Evolutionary conservation across 495 filamentous ascomycete genomes (phyloP).

Genomic region (Chaetomium tenue): DNA sequence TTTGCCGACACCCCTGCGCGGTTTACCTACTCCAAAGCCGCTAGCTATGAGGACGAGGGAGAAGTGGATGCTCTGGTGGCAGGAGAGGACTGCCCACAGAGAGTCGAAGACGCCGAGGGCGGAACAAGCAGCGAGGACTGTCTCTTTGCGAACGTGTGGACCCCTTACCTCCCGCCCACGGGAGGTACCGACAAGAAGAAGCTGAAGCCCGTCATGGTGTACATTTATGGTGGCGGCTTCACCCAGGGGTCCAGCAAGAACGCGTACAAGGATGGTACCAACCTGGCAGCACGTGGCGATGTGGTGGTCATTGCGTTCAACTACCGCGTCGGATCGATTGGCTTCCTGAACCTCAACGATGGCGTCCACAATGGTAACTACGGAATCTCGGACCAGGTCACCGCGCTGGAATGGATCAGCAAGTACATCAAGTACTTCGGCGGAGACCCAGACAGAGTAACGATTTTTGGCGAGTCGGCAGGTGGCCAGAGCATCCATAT

Average conservation of each 20-base stretch:
- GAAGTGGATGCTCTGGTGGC: slow-evolving; percentile 28
- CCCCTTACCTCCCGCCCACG: slow-evolving; percentile 36
- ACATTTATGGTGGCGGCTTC: slow-evolving; percentile 42
- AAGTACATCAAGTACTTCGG: slow-evolving; percentile 64
- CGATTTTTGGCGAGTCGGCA: slow-evolving; percentile 60
- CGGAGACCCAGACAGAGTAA: slow-evolving; percentile 60
- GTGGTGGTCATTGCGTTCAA: slow-evolving; percentile 45
- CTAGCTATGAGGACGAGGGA: slow-evolving; percentile 23
- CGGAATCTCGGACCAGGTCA: slow-evolving; percentile 33
- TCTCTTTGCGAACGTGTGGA: slow-evolving; percentile 45
- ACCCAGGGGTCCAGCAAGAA: slow-evolving; percentile 39
- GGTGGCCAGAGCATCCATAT: slow-evolving; percentile 37
- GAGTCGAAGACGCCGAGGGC: slow-evolving; percentile 32
- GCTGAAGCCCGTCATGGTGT: slow-evolving; percentile 42
- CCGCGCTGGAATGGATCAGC: slow-evolving; percentile 60
- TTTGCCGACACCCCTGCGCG: slow-evolving; percentile 41
- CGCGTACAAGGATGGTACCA: slow-evolving; percentile 43
- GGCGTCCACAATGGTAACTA: slow-evolving; percentile 38
- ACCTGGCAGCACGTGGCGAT: slow-evolving; percentile 47
- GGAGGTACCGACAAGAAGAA: slow-evolving; percentile 14
- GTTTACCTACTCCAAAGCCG: slow-evolving; percentile 36
- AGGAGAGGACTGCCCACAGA: slow-evolving; percentile 38
- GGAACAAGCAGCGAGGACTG: slow-evolving; percentile 39
- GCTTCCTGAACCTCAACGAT: slow-evolving; percentile 35
- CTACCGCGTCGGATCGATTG: slow-evolving; percentile 33